These are phyloP conservation scores for Tetradesmus lagerheimii DNA, from an alignment of 139 green algal species.

Conservation along the genomic window DNA sequence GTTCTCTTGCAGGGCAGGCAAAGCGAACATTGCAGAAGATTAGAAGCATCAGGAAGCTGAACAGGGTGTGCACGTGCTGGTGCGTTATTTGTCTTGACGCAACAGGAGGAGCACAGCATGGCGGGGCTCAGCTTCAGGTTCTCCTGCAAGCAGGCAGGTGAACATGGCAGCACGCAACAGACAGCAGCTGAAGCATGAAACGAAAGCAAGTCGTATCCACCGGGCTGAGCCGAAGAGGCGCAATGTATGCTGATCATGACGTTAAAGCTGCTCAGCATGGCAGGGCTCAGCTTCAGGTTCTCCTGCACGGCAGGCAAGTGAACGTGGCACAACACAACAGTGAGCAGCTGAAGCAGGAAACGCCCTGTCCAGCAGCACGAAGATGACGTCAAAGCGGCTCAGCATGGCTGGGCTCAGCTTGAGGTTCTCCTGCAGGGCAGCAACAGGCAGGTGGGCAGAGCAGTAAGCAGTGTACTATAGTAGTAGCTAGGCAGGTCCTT, in stretches of 20 bases:
- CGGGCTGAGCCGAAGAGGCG: too few species aligned
- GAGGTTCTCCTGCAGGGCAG: too few species aligned
- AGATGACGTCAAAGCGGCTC: conserved; percentile 71
- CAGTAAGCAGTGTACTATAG: too few species aligned
- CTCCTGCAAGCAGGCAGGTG: conserved; percentile 54
- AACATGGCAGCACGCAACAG: too few species aligned
- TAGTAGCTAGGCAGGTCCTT: too few species aligned
- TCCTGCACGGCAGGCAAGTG: conserved; percentile 65
- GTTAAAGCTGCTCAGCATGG: conserved; percentile 92
- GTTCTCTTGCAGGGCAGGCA: conserved; percentile 91
- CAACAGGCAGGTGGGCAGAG: conserved; percentile 38
- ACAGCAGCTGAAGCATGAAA: conserved; percentile 59
- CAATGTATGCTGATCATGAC: too few species aligned
- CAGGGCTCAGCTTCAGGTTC: conserved; percentile 86
- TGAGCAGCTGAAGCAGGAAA: conserved; percentile 60
- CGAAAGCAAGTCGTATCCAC: too few species aligned
- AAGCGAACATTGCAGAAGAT: too few species aligned
- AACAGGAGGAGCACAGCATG: conserved; percentile 91
- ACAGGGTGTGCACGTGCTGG: too few species aligned
- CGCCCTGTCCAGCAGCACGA: too few species aligned
- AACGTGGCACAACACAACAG: background rate
- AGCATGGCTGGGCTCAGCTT: conserved; percentile 84
- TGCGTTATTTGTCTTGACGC: conserved; percentile 81
- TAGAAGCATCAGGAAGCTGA: too few species aligned
- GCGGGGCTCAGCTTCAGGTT: conserved; percentile 87